Percentiles rank a stretch among this genome's conserved stretches.
phyloP scores from a whole-genome alignment of 2,329 filamentous ascomycete species.

The Nothomitra cinnamomea region DNA sequence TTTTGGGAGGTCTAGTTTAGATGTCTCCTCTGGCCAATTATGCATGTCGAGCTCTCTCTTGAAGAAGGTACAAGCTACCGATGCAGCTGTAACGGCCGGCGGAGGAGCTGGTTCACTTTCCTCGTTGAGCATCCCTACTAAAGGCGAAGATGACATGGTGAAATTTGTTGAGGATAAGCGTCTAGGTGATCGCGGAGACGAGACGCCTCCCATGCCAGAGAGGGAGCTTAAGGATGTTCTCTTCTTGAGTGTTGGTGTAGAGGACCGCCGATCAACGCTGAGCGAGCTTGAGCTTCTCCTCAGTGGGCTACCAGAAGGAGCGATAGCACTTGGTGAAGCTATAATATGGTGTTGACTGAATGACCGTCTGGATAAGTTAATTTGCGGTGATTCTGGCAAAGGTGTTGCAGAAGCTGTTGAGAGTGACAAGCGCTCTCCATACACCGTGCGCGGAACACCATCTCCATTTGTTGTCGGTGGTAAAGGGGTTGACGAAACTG shows the following conservation, averaged over 20 bases:
- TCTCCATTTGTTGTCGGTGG: constrained; percentile 18
- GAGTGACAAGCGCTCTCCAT: constrained; percentile 22
- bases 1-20: constrained; percentile 27
- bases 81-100: constrained; percentile 29
- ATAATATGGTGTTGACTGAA: constrained; percentile 11
- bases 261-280: constrained; percentile 24
- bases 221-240: background rate
- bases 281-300: constrained; percentile 26
- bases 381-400: constrained; percentile 17
- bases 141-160: constrained; percentile 18
- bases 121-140: background rate
- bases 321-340: constrained; percentile 14
- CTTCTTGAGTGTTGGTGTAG: constrained; percentile 12
- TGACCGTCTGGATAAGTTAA: constrained; percentile 9
- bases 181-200: background rate
- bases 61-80: constrained; percentile 53
- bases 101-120: background rate
- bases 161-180: constrained; percentile 6
- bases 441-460: constrained; percentile 18
- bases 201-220: background rate
- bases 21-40: constrained; percentile 26
- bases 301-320: constrained; percentile 18
- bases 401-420: constrained; percentile 18
- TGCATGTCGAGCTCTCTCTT: constrained; percentile 49
- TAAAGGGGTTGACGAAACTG: constrained; percentile 2